A percentile compares a stretch with the other conserved stretches of the same genome.
Conservation (phyloP, 2,329 filamentous ascomycete genomes). For the Atkinsonella texensis region DNA sequence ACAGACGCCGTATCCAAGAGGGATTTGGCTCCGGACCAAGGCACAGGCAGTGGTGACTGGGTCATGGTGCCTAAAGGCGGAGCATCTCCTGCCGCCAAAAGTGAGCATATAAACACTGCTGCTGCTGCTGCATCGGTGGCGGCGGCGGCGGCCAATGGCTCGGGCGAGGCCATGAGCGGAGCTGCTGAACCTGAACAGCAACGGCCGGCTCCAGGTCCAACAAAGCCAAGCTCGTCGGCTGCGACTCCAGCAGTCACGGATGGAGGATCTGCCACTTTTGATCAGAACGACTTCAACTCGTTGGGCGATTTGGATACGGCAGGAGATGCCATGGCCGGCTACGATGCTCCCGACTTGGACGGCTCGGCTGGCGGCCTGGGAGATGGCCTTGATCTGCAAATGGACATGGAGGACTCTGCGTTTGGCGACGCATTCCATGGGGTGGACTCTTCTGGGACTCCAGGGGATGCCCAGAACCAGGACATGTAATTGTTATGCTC, state of each 20-base stretch:
- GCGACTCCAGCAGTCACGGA: conserved; percentile 32
- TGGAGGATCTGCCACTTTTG: conserved; percentile 30
- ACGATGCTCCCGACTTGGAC: conserved; percentile 44
- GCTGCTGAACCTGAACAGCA: conserved; percentile 7
- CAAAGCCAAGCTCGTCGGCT: conserved; percentile 29
- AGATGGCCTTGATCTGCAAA: conserved; percentile 46
- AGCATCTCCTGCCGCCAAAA: conserved; percentile 26
- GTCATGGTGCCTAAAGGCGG: conserved; percentile 59
- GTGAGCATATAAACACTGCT: neutral
- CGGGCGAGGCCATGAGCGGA: neutral
- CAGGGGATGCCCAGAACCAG: conserved; percentile 21
- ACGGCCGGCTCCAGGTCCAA: conserved; percentile 13
- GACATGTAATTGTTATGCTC: conserved; percentile 17
- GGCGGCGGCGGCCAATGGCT: neutral
- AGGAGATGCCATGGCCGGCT: conserved; percentile 57
- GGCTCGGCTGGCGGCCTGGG: conserved; percentile 32
- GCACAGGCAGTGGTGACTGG: conserved; percentile 53
- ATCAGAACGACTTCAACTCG: conserved; percentile 51
- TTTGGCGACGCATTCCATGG: conserved; percentile 76
- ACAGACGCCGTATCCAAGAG: conserved; percentile 26
- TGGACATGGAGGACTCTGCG: conserved; percentile 66
- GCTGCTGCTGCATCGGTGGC: neutral
- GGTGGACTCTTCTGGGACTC: conserved; percentile 31
- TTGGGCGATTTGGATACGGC: conserved; percentile 57
- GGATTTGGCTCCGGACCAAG: conserved; percentile 35